Base-by-base conservation (phyloP, 371 early-diverging fungal species). In the Mortierella sp. region DNA sequence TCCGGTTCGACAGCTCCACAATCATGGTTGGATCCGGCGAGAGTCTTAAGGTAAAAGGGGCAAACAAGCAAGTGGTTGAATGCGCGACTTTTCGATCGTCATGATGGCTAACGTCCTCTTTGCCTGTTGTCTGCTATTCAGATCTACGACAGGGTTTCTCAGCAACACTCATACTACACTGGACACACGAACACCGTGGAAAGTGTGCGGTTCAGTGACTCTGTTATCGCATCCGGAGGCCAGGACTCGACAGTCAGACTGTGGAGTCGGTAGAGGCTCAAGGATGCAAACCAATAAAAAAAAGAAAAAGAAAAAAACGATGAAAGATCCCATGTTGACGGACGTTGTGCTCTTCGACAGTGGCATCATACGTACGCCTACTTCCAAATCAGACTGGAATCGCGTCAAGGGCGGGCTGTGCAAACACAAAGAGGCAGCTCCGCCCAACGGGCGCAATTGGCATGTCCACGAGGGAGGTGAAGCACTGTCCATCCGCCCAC, bases 71-170 rank as follows among this genome's bases (percentile, higher is more conserved):
- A 19, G 54, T 21, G 19, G 4, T 48, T 7, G 23, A 48, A 4
- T 7, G 4, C 34, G 34, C 10, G 51, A 28, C 28, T 27, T 50
- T 28, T 13, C 3, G 34, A 34, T 34, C 16, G 10, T 39, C 8
- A 8, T 5, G 19, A 43, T 16, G 5, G 16, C 45, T 43, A 16
- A 43, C 45, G 16, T 39, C 39, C 0, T 30, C 24, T 27, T 50
- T 27, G 34, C 10, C n/a, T 13, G 9, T 50, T 27, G 0, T 10
- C 19, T 31, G 3, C 43, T 28, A 31, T 53, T 3, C 23, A 89
- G 88, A 72, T 89, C 13, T 89, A 89, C 72, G 86, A 89, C 42
- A 84, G 89, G 34, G 83, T 81, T 2, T 83, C 85, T 19, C 87
- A 88, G 65, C 86, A 88, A 61, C 86, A 86, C 62, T 81, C 84